These are phyloP conservation scores for Yamadazyma insecticola DNA, from an alignment of 805 yeast species.

Conservation along the genomic window DNA sequence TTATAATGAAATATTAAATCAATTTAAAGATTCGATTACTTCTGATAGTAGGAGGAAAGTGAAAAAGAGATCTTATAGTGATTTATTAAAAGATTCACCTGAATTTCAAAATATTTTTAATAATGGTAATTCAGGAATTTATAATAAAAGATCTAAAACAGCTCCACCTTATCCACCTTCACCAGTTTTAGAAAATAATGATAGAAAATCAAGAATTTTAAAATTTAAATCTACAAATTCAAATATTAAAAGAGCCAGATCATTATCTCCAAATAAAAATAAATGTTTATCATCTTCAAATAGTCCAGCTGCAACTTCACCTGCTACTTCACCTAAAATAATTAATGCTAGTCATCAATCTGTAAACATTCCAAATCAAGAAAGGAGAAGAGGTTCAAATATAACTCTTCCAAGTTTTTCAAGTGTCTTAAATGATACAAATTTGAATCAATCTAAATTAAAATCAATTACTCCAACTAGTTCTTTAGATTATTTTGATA, in stretches of 20 bases:
- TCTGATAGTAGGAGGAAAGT: conserved; percentile 8
- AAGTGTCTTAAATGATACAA: conserved; percentile 24
- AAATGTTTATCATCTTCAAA: not conserved
- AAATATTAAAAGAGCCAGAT: conserved; percentile 16
- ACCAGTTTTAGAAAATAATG: conserved; percentile 16
- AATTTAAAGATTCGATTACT: conserved; percentile 18
- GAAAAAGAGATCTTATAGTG: conserved; percentile 27
- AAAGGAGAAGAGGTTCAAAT: too few species aligned
- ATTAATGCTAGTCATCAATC: too few species aligned
- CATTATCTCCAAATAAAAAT: conserved; percentile 21
- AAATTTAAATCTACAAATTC: conserved; percentile 1
- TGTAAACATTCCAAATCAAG: too few species aligned
- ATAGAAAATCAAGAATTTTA: conserved; percentile 1
- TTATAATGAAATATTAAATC: conserved; percentile 27
- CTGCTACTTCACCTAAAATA: too few species aligned
- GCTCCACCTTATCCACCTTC: conserved; percentile 40
- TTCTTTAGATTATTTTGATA: conserved; percentile 40
- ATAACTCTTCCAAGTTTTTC: conserved; percentile 32
- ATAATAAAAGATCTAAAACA: conserved; percentile 36
- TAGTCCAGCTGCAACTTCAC: too few species aligned
- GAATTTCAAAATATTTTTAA: conserved; percentile 2
- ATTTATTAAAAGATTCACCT: conserved; percentile 15
- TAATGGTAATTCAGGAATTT: conserved; percentile 2
- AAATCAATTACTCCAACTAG: conserved; percentile 38
- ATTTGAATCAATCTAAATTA: too few species aligned